Evolutionary conservation across 345 rosid species (phyloP), one percentile per base, ranked within the genome.

Genomic region (Hypericum androsaemum): DNA sequence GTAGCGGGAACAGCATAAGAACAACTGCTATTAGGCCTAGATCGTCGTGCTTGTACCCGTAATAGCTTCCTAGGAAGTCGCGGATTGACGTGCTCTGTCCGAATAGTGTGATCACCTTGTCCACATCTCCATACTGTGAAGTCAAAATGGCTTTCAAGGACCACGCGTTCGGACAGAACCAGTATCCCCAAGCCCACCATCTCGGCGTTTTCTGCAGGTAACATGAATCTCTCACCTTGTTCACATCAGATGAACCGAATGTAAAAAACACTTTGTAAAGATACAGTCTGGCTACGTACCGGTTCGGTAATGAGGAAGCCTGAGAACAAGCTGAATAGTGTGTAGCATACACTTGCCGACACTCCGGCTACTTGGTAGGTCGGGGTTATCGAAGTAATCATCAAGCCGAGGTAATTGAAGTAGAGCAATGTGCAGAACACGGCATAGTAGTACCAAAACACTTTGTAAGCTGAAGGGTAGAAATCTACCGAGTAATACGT

Each of bases 111-210:
- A 86, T 70, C 36, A 72, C 22, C 57, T 64, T 58, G 35, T 75
- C 57, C 1, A 67, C 53, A 64, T 86, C 94, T 6, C 97, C 96
- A 47, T 75, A 89, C 14, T 89, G 97, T 36, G 97, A 82, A 46
- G 77, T 68, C 13, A 89, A 58, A 68, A 80, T 50, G 12, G 69
- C 62, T 15, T 82, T 82, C 46, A 89, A 53, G 0, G 72, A 60
- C 97, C 97, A 89, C 6, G 94, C 78, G 4, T 90, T 78, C 0
- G 95, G 95, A 16, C 63, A 50, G 15, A 75, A 5, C 54, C 80
- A 84, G 57, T 77, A 86, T 41, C 77, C 16, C 94, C 94, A 89
- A 5, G 80, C 57, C 95, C 97, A 86, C 88, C 90, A 86, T 16
- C 53, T 66, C 8, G 80, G 78, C 6, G 68, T 47, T 43, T 52